phyloP scores from a whole-genome alignment of 805 yeast genomes.

The Saturnispora saitoi region DNA sequence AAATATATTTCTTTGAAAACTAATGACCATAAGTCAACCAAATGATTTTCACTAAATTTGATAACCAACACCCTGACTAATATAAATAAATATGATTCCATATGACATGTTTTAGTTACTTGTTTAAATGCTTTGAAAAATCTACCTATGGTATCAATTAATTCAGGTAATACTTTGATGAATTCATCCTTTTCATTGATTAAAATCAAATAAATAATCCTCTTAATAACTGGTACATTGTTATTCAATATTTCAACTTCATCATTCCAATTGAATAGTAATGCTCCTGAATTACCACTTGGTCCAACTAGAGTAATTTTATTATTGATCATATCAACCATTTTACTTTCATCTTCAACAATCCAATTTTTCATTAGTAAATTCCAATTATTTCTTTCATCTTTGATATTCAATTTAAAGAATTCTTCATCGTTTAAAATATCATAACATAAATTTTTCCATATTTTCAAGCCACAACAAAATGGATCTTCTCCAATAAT shows the following conservation, averaged over 20 bases:
- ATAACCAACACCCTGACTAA: slow-evolving; percentile 59
- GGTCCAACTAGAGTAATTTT: slow-evolving; percentile 34
- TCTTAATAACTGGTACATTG: slow-evolving; percentile 32
- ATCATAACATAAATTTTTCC: slow-evolving; percentile 63
- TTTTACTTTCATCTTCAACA: slow-evolving; percentile 48
- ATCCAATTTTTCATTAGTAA: slow-evolving; percentile 56
- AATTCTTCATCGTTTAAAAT: slow-evolving; percentile 52
- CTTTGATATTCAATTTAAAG: slow-evolving; percentile 32
- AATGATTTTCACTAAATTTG: slow-evolving; percentile 53
- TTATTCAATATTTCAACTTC: slow-evolving; percentile 27
- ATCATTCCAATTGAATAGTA: slow-evolving; percentile 33
- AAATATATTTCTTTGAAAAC: slow-evolving; percentile 53
- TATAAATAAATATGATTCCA: slow-evolving; percentile 40
- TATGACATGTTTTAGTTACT: slow-evolving; percentile 16
- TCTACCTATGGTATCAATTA: slow-evolving; percentile 30
- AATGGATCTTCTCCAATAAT: slow-evolving; percentile 28
- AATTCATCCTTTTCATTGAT: slow-evolving; percentile 56
- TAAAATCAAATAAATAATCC: slow-evolving; percentile 56
- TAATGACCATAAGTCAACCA: slow-evolving; percentile 62
- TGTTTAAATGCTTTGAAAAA: slow-evolving; percentile 24
- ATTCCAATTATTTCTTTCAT: slow-evolving; percentile 39
- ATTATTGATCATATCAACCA: slow-evolving; percentile 43
- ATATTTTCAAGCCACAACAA: slow-evolving; percentile 36
- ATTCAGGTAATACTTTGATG: slow-evolving; percentile 38
- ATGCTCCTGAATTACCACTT: slow-evolving; percentile 37